A percentile compares a stretch with the other conserved stretches of the same genome.
Conservation (phyloP, 495 filamentous ascomycete species). For the Hypomontagnella submonticulosa region DNA sequence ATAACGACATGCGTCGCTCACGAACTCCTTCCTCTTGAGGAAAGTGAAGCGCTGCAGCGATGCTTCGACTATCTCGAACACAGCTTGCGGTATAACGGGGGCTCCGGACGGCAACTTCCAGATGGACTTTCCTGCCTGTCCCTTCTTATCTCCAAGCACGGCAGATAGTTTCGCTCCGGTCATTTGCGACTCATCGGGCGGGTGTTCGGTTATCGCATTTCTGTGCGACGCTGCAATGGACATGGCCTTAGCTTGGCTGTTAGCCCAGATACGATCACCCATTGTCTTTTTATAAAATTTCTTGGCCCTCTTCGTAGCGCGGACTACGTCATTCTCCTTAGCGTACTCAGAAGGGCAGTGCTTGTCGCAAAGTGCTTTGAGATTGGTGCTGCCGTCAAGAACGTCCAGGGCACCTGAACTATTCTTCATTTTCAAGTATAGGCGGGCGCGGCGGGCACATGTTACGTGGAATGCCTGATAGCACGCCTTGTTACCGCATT, state of each 20-base stretch:
- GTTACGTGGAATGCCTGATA: slow-evolving; percentile 99
- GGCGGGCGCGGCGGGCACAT: slow-evolving; percentile 85
- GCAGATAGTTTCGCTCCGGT: slow-evolving; percentile 64
- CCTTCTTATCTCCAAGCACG: slow-evolving; percentile 76
- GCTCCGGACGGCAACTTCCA: slow-evolving; percentile 97
- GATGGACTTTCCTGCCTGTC: slow-evolving; percentile 71
- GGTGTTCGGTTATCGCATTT: slow-evolving; percentile 67
- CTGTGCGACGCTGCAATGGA: slow-evolving; percentile 75
- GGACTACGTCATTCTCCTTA: slow-evolving; percentile 77
- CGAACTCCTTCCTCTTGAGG: slow-evolving; percentile 87
- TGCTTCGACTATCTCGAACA: slow-evolving; percentile 82
- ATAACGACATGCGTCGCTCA: slow-evolving; percentile 92
- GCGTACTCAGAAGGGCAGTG: slow-evolving; percentile 93
- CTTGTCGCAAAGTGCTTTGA: slow-evolving; percentile 97
- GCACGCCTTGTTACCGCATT: slow-evolving; percentile 97
- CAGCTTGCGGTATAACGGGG: slow-evolving; percentile 87
- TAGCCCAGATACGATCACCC: slow-evolving; percentile 87
- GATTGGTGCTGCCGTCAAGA: slow-evolving; percentile 80
- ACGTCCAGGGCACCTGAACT: slow-evolving; percentile 80
- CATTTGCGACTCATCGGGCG: slow-evolving; percentile 65
- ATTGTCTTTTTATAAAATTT: slow-evolving; percentile 89
- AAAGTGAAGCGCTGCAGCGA: slow-evolving; percentile 83
- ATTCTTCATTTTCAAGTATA: slow-evolving; percentile 97
- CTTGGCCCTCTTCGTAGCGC: slow-evolving; percentile 61
- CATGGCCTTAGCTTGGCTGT: slow-evolving; percentile 87